phyloP scores from a whole-genome alignment of 2,329 filamentous ascomycete species.

The Diplodia sapinea region DNA sequence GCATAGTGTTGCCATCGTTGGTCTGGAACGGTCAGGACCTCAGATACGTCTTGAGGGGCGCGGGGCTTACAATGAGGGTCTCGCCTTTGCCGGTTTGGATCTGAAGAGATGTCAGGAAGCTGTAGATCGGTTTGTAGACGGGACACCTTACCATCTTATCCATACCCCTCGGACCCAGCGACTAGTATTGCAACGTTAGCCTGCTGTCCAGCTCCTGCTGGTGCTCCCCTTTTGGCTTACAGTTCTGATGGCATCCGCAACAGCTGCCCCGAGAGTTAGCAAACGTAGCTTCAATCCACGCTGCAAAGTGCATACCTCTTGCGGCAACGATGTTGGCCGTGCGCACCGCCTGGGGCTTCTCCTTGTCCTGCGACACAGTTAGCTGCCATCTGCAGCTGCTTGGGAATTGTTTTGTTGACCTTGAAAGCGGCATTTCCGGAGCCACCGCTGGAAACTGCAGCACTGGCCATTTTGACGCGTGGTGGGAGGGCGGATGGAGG shows the following conservation, averaged over 20 bases:
- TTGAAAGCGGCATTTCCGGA: slow-evolving; percentile 71
- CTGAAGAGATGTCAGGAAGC: slow-evolving; percentile 47
- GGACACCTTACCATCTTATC: slow-evolving; percentile 80
- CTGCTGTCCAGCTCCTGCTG: background rate
- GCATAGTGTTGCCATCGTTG: slow-evolving; percentile 99
- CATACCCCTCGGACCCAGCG: slow-evolving; percentile 94
- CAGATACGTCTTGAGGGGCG: slow-evolving; percentile 31
- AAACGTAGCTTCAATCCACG: slow-evolving; percentile 34
- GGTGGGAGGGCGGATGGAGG: slow-evolving; percentile 24
- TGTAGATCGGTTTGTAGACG: slow-evolving; percentile 6
- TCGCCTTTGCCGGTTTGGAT: slow-evolving; percentile 96
- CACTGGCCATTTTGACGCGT: slow-evolving; percentile 56
- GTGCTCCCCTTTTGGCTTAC: slow-evolving; percentile 49
- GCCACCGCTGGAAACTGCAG: slow-evolving; percentile 35
- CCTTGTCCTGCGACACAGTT: slow-evolving; percentile 70
- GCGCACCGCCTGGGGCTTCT: slow-evolving; percentile 97
- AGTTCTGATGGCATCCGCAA: slow-evolving; percentile 96
- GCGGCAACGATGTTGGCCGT: slow-evolving; percentile 97
- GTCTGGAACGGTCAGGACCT: slow-evolving; percentile 58
- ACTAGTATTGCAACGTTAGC: slow-evolving; percentile 52
- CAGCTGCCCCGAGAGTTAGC: slow-evolving; percentile 64
- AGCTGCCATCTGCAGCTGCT: slow-evolving; percentile 45
- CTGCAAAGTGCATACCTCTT: slow-evolving; percentile 68
- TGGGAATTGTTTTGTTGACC: slow-evolving; percentile 46
- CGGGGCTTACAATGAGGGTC: slow-evolving; percentile 76